phyloP scores from a whole-genome alignment of 1,284 basidiomycete genomes.

The Trametes pubescens region DNA sequence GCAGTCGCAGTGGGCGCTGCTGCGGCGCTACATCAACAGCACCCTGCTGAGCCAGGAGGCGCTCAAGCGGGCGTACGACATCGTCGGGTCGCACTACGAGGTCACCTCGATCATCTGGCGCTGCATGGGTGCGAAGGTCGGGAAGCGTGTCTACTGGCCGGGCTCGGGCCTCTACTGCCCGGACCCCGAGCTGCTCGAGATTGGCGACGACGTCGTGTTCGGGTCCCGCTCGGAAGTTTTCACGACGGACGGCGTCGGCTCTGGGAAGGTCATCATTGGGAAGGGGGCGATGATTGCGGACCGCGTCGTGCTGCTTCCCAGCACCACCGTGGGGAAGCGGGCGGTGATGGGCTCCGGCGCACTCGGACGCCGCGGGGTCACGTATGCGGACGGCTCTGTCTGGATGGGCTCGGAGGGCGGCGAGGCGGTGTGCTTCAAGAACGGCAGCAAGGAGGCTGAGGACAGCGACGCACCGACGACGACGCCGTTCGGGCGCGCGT shows the following conservation, averaged over 20 bases:
- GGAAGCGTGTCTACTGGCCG: constrained; percentile 57
- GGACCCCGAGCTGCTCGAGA: constrained; percentile 55
- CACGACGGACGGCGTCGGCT: constrained; percentile 52
- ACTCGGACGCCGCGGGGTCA: constrained; percentile 48
- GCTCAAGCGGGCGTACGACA: constrained; percentile 48
- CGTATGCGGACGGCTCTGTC: constrained; percentile 52
- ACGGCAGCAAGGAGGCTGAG: constrained; percentile 19
- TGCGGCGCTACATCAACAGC: constrained; percentile 51
- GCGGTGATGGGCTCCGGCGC: constrained; percentile 57
- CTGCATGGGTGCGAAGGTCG: constrained; percentile 56
- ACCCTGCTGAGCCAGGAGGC: constrained; percentile 47
- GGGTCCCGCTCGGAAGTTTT: constrained; percentile 55
- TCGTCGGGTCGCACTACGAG: constrained; percentile 55
- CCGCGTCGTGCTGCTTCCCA: constrained; percentile 53
- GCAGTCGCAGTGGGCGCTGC: constrained; percentile 43
- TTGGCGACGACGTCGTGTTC: constrained; percentile 57
- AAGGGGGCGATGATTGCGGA: constrained; percentile 58
- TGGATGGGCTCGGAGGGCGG: constrained; percentile 55
- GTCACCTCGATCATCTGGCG: constrained; percentile 50
- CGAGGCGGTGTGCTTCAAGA: constrained; percentile 44
- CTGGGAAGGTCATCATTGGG: constrained; percentile 48
- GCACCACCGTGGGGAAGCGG: constrained; percentile 48
- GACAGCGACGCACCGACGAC: constrained; percentile 43
- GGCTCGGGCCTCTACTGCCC: constrained; percentile 53
- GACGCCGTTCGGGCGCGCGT: constrained; percentile 57